Evolutionary conservation across 208 protist genomes (phyloP), one percentile per base, ranked within the genome.

Genomic region (Porcisia hertigi): DNA sequence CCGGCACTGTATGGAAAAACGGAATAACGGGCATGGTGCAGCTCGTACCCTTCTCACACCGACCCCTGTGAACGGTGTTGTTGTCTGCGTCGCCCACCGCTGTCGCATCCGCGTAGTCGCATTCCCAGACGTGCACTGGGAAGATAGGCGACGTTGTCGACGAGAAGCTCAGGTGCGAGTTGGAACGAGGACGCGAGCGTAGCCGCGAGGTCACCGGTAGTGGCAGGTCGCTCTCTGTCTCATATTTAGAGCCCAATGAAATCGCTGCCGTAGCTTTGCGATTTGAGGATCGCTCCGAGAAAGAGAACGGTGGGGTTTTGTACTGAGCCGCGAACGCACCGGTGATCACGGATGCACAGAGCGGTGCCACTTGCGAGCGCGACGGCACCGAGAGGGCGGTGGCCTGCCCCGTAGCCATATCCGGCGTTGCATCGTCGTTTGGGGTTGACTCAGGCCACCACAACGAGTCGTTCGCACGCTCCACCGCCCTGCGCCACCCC

Each of bases 11-110:
- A 57, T n/a, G 16, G n/a, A 41, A n/a, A 55, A 43, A 23, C 14
- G 9, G 25, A 20, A 70, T 18, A 36, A 18, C 5, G n/a, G 23
- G 20, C 34, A n/a, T 16, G 16, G 23, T 43, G 65, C 47, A 16
- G 65, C 39, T 43, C 7, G 14, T 36, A 3, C 49, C 53, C 30
- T 55, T 47, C 5, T 75, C 70, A 53, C 62, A 55, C 6, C 64
- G 14, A 52, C 70, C 63, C 45, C 34, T 71, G 59, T 59, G 70
- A n/a, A 66, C 70, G 18, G 62, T 65, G 43, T 43, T 69, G 41
- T 65, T 54, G 16, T 66, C 76, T 47, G 41, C 36, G 18, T 70
- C 63, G n/a, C 12, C 36, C 23, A 54, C 76, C 18, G 55, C 62
- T 49, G 65, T n/a, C 6, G 25, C 65, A 7, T 8, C 25, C 20